Base-by-base conservation (phyloP, 2,329 filamentous ascomycete genomes). In the Lasiodiplodia theobromae region DNA sequence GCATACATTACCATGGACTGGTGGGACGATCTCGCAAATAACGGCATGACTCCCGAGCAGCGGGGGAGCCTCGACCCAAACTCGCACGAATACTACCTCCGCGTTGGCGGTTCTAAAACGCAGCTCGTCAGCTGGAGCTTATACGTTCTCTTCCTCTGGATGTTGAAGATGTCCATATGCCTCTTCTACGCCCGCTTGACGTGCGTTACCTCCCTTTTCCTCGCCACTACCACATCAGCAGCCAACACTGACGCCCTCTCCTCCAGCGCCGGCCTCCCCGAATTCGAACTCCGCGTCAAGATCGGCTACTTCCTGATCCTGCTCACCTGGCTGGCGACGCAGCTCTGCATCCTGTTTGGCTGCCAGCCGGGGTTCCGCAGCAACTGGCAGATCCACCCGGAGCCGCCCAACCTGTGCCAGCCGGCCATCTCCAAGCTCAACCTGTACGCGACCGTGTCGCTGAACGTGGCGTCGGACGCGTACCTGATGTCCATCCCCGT, bases 401-500 rank as follows among this genome's bases (percentile, higher is more conserved):
- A 88, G 28, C 87, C 87, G 0, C 86, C 87, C 11, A 82, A 68
- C 31, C 25, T 40, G 28, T 68, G 66, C 51, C 66, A 68, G 38
- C 56, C 66, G 14, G 66, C 66, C 38, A 64, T 68, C 40, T 68
- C 66, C 10, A 68, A 64, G 44, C 34, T 63, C 6, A 44, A 62
- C 47, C 57, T 68, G 28, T 68, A 63, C 56, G 57, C 38, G n/a
- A 68, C 56, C 4, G 56, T 86, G 18, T 76, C 82, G 2, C 77
- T 85, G 69, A 89, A 87, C 70, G 82, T 88, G 2, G 71, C 77
- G 2, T 89, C 87, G 4, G 87, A 89, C 71, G 65, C 87, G 1
- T 89, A 88, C 71, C 78, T 89, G 12, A 84, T 88, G 64, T 82
- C 82, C 38, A 87, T 88, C 38, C 86, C 86, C 0, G 78, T 87